phyloP scores from a whole-genome alignment of 441 rosid genomes.

The Erysimum cheiri region DNA sequence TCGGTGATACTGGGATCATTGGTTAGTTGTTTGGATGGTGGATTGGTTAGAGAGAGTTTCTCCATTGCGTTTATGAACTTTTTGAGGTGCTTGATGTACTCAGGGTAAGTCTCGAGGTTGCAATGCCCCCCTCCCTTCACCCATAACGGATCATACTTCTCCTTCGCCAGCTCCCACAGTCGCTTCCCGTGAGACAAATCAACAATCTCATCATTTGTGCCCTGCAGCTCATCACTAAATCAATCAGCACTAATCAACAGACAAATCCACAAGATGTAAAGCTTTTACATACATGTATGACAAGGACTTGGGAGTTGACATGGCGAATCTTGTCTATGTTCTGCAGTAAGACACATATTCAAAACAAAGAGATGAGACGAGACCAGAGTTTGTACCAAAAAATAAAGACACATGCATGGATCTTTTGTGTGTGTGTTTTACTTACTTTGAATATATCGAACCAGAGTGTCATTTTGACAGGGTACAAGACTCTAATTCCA shows the following conservation, averaged over 20 bases:
- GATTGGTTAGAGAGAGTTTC: constrained; percentile 57
- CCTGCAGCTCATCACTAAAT: constrained; percentile 47
- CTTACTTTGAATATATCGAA: constrained; percentile 89
- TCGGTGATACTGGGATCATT: constrained; percentile 62
- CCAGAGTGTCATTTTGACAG: constrained; percentile 93
- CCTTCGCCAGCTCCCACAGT: constrained; percentile 75
- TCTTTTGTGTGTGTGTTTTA: constrained; percentile 1
- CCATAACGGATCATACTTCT: constrained; percentile 77
- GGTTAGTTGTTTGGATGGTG: constrained; percentile 56
- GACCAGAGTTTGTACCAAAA: not conserved
- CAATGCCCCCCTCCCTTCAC: constrained; percentile 80
- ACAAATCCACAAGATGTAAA: not conserved
- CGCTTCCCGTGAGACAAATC: constrained; percentile 72
- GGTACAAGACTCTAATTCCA: constrained; percentile 85
- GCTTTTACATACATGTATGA: constrained; percentile 80
- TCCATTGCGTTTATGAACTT: constrained; percentile 72
- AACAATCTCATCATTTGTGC: constrained; percentile 69
- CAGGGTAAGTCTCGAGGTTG: constrained; percentile 75
- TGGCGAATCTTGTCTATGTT: constrained; percentile 93
- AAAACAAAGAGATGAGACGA: constrained; percentile 38
- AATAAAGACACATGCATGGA: not conserved
- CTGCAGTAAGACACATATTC: constrained; percentile 51
- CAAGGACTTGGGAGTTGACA: constrained; percentile 85
- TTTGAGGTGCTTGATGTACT: constrained; percentile 69
- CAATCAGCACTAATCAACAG: constrained; percentile 7